phyloP scores from a whole-genome alignment of 164 flowering plant species.

The Cinnamomum micranthum region DNA sequence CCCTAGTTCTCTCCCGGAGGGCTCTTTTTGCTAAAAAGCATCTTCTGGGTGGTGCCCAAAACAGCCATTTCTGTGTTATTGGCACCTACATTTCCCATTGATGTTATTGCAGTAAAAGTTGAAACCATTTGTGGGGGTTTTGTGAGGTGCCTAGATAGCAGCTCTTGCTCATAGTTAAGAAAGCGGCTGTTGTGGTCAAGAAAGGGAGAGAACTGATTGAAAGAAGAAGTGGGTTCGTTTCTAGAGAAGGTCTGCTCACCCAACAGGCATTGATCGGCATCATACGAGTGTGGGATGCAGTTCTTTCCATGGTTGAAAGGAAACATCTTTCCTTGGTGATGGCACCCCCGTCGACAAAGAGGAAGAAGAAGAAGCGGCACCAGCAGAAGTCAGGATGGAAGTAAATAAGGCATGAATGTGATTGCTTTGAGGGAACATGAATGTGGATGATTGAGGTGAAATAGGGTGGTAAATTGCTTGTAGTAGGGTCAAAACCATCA shows the following conservation, averaged over 20 bases:
- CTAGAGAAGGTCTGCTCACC: conserved; percentile 15
- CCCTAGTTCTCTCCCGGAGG: conserved; percentile 36
- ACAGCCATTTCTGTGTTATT: no score
- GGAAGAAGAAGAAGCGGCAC: no score
- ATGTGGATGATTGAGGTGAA: no score
- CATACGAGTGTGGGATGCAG: conserved; percentile 1
- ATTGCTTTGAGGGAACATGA: no score
- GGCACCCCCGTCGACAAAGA: conserved; percentile 10
- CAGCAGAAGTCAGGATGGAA: no score
- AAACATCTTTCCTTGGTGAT: conserved; percentile 27
- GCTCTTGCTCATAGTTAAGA: conserved; percentile 16
- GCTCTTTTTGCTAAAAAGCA: not conserved
- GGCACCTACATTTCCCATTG: not conserved
- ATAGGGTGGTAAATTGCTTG: no score
- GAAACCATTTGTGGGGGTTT: not conserved
- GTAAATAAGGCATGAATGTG: no score
- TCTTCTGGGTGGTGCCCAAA: not conserved
- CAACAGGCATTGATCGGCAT: conserved; percentile 14
- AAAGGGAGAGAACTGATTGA: conserved; percentile 18
- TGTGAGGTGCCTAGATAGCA: not conserved
- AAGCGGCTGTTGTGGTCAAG: conserved; percentile 6
- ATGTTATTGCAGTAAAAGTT: not conserved
- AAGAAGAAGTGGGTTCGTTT: conserved; percentile 8
- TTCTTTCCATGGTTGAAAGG: conserved; percentile 18
- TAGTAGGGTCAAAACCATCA: no score